phyloP scores from a whole-genome alignment of 2,329 filamentous ascomycete genomes.

The Chalara sp. region DNA sequence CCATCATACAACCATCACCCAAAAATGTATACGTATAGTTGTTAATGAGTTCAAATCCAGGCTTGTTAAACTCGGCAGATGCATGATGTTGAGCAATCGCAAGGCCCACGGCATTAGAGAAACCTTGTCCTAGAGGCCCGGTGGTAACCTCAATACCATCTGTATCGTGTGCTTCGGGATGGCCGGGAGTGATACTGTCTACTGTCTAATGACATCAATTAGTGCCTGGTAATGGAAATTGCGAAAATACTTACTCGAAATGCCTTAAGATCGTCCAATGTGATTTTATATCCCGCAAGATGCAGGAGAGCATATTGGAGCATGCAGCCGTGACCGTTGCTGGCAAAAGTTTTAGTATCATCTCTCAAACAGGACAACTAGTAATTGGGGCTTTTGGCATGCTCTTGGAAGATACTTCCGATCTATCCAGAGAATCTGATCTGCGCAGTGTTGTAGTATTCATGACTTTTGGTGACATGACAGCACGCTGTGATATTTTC shows the following conservation, averaged over 20 bases:
- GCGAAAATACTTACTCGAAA: conserved; percentile 69
- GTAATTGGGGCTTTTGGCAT: not conserved
- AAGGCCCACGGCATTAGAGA: conserved; percentile 94
- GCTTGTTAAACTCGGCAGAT: conserved; percentile 91
- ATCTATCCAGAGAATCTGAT: too few relatives aligned
- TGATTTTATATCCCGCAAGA: conserved; percentile 83
- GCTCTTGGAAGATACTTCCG: not conserved
- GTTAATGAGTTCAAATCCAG: conserved; percentile 81
- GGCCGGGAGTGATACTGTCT: conserved; percentile 80
- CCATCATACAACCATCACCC: conserved; percentile 97
- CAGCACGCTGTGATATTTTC: not conserved
- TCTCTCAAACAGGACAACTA: not conserved
- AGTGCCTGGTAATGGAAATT: not conserved
- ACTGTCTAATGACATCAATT: conserved; percentile 32
- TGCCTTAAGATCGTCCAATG: conserved; percentile 85
- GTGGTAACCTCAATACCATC: conserved; percentile 97
- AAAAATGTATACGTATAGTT: conserved; percentile 98
- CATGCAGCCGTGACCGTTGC: conserved; percentile 99
- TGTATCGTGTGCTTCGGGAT: conserved; percentile 95
- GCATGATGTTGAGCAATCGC: conserved; percentile 94
- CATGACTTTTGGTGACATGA: not conserved
- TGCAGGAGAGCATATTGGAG: conserved; percentile 98
- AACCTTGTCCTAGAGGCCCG: conserved; percentile 93
- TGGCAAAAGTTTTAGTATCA: conserved; percentile 30
- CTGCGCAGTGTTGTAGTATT: too few relatives aligned